Base-by-base conservation (phyloP, 1,139 yeast species). In the Yamadazyma triangularis region DNA sequence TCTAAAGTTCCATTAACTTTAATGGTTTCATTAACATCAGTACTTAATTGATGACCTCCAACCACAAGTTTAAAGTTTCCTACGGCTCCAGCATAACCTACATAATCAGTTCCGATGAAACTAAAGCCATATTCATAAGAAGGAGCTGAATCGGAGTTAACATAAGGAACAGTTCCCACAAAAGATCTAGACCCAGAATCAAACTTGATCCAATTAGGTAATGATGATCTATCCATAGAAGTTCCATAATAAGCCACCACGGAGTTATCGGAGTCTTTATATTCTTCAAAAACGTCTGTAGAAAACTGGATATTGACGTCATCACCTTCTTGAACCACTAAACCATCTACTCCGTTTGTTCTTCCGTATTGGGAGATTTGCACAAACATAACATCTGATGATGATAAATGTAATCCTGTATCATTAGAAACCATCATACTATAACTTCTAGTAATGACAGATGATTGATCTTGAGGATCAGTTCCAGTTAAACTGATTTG, bases 171-270 rank as follows among this genome's bases (percentile, higher is more conserved):
- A 2, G 80, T 79, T 24, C 99, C 99, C 24, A 77, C 67, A 53
- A 88, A 89, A n/a, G 83, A 70, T 40, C 85, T 58, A 32, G 62
- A 65, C 25, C 65, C 60, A 8, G 79, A 53, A 49, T 85, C 77
- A 50, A 89, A 91, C 33, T 59, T 55, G 32, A 88, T 63, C 98
- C 98, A 91, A 47, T 76, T 80, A 15, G 99, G 98, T 32, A 91
- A 68, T 2, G 98, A 93, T 2, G 95, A 73, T 50, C 91, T 76
- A 51, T 86, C 86, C 13, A 69, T 63, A 13, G 91, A 77, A 41
- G 85, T 73, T n/a, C 96, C 96, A 48, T 85, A 84, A 58, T 82
- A 87, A n/a, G 81, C 79, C 14, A 71, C 60, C 21, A 81, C 73
- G 9, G 64, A 51, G 28, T 68, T 51, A 19, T 64, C 58, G 13